A percentile compares a stretch with the other conserved stretches of the same genome.
Evolutionary conservation across 225 moss, liverwort and hornwort genomes (phyloP).

Genomic region (Straminergon stramineum): DNA sequence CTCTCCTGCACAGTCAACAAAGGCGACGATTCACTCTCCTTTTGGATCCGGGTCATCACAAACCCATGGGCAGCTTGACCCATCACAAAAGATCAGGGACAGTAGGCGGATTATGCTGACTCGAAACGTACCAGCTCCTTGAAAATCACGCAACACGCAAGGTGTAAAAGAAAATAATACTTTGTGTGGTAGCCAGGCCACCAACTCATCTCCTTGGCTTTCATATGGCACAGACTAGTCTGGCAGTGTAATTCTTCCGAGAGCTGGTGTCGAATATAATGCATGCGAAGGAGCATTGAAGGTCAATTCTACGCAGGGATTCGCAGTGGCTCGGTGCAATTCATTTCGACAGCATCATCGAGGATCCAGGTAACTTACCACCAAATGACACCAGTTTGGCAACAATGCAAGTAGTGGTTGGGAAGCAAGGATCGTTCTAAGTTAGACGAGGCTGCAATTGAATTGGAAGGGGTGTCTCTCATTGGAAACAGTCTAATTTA

Average conservation of each 20-base stretch:
- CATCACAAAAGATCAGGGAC: background rate
- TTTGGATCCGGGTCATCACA: background rate
- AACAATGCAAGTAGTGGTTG: too few relatives aligned
- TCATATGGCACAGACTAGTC: background rate
- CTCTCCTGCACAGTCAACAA: background rate
- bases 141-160: background rate
- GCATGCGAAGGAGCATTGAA: background rate
- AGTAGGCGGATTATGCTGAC: background rate
- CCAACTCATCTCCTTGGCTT: background rate
- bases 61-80: background rate
- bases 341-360: background rate
- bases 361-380: background rate
- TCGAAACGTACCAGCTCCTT: background rate
- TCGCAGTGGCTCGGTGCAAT: background rate
- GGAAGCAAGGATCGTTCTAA: background rate
- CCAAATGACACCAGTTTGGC: background rate
- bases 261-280: background rate
- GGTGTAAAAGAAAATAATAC: background rate
- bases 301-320: too few relatives aligned
- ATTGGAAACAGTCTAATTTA: background rate
- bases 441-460: background rate
- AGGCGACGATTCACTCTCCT: background rate
- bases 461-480: background rate
- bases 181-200: background rate
- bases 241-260: background rate